Base-by-base conservation (phyloP, 208 protist genomes). In the Leishmania lainsoni region DNA sequence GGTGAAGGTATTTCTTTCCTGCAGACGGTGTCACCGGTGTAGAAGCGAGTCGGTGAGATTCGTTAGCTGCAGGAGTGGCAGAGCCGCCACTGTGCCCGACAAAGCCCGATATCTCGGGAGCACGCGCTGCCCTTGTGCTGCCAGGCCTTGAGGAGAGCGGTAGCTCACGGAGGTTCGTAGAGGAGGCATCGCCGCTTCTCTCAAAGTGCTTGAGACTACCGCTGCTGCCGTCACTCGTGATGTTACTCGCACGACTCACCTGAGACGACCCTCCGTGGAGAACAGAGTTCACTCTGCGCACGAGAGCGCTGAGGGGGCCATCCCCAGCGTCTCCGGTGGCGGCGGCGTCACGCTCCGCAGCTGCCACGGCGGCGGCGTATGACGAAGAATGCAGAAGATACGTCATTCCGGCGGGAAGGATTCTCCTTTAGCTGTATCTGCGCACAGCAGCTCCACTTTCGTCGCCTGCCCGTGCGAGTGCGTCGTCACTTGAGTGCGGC, bases 381-480 rank as follows among this genome's bases (percentile, higher is more conserved):
- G 70, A 75, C 0, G 77, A 56, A 1, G 72, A 54, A 26, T 79
- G 75, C n/a, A 76, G 61, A n/a, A 85, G 76, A 42, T 81, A 84
- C 29, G 75, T 74, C 79, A 81, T 81, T 10, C 45, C 52, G 2
- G 8, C 68, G 8, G 42, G 16, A 52, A 22, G 16, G 22, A 49
- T 17, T 49, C 12, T 3, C 0, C 16, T 45, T 17, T 6, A 14
- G 39, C 39, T 42, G 66, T 39, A n/a, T 5, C 9, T 42, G 22
- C 2, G 17, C 66, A 49, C 0, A 20, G 39, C 39, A 49, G 66
- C 42, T 71, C 35, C 66, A 8, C 16, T 39, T 9, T 71, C 20
- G 70, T 17, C 42, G 20, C 26, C 6, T 74, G 8, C 48, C 65
- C 29, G n/a, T 39, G 61, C 61, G 61, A 5, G 29, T 66, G 61